Evolutionary conservation across 2,329 filamentous ascomycete genomes (phyloP).

Genomic region (Didymella keratinophila): DNA sequence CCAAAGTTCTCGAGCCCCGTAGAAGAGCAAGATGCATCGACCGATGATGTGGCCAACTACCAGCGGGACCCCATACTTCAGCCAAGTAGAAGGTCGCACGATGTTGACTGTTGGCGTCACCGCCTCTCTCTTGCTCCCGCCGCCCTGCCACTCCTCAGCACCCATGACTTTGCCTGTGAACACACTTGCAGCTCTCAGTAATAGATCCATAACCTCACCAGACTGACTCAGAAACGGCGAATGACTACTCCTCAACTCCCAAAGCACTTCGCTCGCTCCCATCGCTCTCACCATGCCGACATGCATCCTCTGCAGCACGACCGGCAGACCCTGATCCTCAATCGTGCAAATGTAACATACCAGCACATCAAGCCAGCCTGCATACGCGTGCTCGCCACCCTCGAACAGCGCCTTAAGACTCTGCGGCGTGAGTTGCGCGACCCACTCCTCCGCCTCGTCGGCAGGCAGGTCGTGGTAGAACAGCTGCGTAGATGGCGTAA

Average conservation of each 20-base stretch:
- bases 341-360: not conserved
- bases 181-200: not conserved
- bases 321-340: constrained; percentile 1
- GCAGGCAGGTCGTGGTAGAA: constrained; percentile 61
- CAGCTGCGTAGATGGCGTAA: constrained; percentile 49
- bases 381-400: constrained; percentile 55
- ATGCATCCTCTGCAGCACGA: constrained; percentile 10
- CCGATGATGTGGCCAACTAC: not conserved
- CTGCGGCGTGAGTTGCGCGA: constrained; percentile 52
- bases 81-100: not conserved
- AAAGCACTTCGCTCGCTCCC: constrained; percentile 48
- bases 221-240: constrained; percentile 60
- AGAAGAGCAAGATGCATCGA: not conserved
- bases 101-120: no score
- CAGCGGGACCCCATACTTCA: not conserved
- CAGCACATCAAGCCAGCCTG: constrained; percentile 53
- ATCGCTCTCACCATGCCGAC: constrained; percentile 52
- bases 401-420: constrained; percentile 56
- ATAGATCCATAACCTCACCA: constrained; percentile 45
- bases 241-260: constrained; percentile 58
- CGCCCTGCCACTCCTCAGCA: not conserved
- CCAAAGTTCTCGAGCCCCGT: not conserved
- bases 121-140: not conserved
- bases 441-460: constrained; percentile 56
- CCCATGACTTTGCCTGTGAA: not conserved